These are phyloP conservation scores for Nakaseomyces bracarensis DNA, from an alignment of 1,139 yeast genomes.

Conservation along the genomic window DNA sequence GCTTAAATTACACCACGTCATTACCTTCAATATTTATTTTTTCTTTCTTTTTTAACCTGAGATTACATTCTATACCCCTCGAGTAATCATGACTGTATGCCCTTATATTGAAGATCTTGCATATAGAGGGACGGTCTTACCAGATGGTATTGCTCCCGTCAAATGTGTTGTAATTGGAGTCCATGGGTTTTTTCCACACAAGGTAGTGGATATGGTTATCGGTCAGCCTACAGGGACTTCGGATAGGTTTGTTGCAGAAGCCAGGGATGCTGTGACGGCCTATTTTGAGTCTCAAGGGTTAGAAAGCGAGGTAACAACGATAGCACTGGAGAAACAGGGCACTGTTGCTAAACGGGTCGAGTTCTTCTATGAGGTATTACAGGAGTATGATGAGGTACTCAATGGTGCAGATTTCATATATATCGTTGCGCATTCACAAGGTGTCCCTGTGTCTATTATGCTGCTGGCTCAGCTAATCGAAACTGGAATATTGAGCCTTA, in stretches of 20 bases:
- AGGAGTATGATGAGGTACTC: neutral
- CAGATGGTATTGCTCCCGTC: neutral
- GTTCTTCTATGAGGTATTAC: neutral
- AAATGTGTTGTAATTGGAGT: slow-evolving; percentile 1
- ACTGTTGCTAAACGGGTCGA: slow-evolving; percentile 2
- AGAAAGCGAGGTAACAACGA: neutral
- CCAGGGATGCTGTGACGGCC: neutral
- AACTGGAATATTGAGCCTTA: neutral
- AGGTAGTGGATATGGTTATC: neutral
- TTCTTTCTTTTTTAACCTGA: no score
- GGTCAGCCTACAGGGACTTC: slow-evolving; percentile 5
- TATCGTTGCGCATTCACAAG: slow-evolving; percentile 6
- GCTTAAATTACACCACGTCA: neutral
- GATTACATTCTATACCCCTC: no score
- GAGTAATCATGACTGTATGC: neutral
- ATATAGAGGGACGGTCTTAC: neutral
- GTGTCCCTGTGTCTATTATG: slow-evolving; percentile 1
- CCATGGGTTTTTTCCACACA: slow-evolving; percentile 6
- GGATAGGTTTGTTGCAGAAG: neutral
- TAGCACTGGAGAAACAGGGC: slow-evolving; percentile 3
- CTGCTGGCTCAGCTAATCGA: slow-evolving; percentile 4
- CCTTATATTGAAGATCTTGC: neutral
- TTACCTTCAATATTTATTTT: neutral
- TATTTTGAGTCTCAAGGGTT: neutral
- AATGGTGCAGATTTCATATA: neutral